Percentiles rank a stretch among this genome's conserved stretches.
Evolutionary conservation across 78 protist species (phyloP).

Genomic region (Anaeramoeba flamelloides): DNA sequence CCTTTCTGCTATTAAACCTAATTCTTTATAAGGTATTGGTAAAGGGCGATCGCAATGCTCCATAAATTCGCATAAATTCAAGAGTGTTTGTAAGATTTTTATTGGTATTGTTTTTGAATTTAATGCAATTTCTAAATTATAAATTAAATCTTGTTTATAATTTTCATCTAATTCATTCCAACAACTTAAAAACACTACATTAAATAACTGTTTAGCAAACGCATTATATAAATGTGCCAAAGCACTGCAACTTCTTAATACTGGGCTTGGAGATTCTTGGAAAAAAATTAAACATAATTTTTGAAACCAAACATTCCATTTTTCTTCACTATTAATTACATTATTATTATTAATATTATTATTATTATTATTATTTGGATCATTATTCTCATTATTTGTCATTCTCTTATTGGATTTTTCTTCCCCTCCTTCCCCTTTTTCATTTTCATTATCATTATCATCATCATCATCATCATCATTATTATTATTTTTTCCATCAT

Average conservation of each 20-base stretch:
- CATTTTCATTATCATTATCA: no score
- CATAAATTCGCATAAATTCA: slow-evolving; percentile 89
- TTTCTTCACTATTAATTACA: no score
- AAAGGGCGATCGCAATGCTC: slow-evolving; percentile 62
- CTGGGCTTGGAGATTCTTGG: slow-evolving; percentile 71
- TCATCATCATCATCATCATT: no score
- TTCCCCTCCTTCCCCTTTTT: no score
- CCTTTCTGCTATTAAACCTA: slow-evolving; percentile 67
- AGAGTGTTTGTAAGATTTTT: slow-evolving; percentile 58
- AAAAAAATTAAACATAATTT: no score
- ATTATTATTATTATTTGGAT: no score
- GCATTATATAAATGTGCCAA: slow-evolving; percentile 34
- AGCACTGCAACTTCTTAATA: slow-evolving; percentile 73
- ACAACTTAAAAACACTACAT: slow-evolving; percentile 78
- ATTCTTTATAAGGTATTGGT: slow-evolving; percentile 42
- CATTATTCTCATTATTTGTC: no score
- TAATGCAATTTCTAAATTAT: slow-evolving; percentile 24
- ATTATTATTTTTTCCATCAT: no score
- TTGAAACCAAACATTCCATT: no score
- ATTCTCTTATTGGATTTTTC: no score
- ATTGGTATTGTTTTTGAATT: slow-evolving; percentile 40
- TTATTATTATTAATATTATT: no score
- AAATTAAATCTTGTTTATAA: slow-evolving; percentile 20
- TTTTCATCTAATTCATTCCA: slow-evolving; percentile 68
- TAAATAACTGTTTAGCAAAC: slow-evolving; percentile 76